Conservation (phyloP, 2,329 filamentous ascomycete genomes). For the Fusarium floridanum region DNA sequence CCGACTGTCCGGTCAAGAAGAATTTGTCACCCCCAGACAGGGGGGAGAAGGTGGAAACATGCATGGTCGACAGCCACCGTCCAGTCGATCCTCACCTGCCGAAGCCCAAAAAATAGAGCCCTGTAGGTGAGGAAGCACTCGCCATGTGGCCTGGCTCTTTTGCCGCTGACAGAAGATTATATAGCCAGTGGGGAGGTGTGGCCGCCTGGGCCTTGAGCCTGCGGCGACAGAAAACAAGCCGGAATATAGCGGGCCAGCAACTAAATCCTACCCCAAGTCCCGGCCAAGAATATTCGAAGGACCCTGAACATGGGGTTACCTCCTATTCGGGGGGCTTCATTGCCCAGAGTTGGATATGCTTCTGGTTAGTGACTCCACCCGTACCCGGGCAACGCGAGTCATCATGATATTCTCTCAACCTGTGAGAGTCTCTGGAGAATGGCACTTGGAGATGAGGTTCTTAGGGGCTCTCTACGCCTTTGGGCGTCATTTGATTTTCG, state of each 20-base stretch:
- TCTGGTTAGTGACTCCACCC: conserved; percentile 7
- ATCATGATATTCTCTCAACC: background rate
- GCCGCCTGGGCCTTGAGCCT: background rate
- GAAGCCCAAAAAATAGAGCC: conserved; percentile 10
- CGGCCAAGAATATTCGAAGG: background rate
- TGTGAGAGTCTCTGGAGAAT: background rate
- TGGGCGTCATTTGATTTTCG: background rate
- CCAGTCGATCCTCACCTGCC: conserved; percentile 20
- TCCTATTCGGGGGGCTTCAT: background rate
- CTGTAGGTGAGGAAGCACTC: background rate
- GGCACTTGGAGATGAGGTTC: background rate
- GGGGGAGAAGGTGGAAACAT: conserved; percentile 22
- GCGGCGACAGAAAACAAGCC: background rate
- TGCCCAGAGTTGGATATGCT: background rate
- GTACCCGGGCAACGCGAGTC: background rate
- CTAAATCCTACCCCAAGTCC: background rate
- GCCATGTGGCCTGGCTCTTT: background rate
- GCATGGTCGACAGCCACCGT: conserved; percentile 21
- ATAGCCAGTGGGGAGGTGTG: background rate
- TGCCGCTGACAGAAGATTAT: background rate
- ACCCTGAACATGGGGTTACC: background rate
- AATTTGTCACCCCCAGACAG: conserved; percentile 9
- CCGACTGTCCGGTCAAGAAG: conserved; percentile 23
- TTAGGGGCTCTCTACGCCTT: too few relatives aligned
- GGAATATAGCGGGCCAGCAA: background rate